Percentiles rank a stretch among this genome's conserved stretches.
Evolutionary conservation across 805 yeast species (phyloP).

Genomic region (Saccharomycopsis selenospora): DNA sequence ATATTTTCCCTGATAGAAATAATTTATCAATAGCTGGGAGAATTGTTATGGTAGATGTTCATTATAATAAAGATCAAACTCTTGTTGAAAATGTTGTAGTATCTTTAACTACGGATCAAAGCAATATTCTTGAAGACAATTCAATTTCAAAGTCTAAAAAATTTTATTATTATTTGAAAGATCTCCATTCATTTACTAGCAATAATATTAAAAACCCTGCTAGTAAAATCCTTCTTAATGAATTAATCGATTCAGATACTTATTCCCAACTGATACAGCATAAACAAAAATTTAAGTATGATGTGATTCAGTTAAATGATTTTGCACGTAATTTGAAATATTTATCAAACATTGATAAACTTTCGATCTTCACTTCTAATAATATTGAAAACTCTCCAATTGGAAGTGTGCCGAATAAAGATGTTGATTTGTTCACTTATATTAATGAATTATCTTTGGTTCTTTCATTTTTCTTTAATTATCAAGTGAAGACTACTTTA

Average conservation of each 20-base stretch:
- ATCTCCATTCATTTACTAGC: constrained; percentile 12
- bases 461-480: not conserved
- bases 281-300: constrained; percentile 8
- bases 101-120: constrained; percentile 21
- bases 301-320: constrained; percentile 9
- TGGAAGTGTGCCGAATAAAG: not conserved
- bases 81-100: constrained; percentile 27
- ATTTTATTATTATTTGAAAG: constrained; percentile 8
- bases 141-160: not conserved
- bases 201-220: constrained; percentile 2
- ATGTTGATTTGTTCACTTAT: constrained; percentile 14
- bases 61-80: constrained; percentile 24
- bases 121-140: not conserved
- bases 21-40: constrained; percentile 32
- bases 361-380: constrained; percentile 6
- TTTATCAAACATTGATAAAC: constrained; percentile 10
- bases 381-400: not conserved
- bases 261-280: not conserved
- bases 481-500: constrained; percentile 2
- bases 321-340: constrained; percentile 13
- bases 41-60: constrained; percentile 32
- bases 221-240: constrained; percentile 5
- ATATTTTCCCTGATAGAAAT: constrained; percentile 21
- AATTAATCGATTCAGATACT: constrained; percentile 3
- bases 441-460: constrained; percentile 13